A percentile compares a stretch with the other conserved stretches of the same genome.
phyloP scores from a whole-genome alignment of 352 stramenopile genomes.

The Phytophthora citrophthora region DNA sequence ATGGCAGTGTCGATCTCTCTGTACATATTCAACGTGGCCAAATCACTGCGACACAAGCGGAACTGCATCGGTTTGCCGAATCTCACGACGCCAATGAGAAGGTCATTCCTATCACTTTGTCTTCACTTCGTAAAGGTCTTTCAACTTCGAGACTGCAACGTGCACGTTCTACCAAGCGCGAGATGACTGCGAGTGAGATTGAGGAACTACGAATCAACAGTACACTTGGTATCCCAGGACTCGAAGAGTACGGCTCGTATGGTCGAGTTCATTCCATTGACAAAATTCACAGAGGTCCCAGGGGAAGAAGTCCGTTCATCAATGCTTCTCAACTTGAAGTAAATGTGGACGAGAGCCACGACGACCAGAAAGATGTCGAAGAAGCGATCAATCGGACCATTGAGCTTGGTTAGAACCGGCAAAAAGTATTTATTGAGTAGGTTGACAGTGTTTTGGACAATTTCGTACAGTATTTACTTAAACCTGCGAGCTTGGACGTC shows the following conservation, averaged over 20 bases:
- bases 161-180: constrained; percentile 6
- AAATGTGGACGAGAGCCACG: not conserved
- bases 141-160: constrained; percentile 32
- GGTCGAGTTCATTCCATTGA: constrained; percentile 2
- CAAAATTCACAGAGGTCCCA: not conserved
- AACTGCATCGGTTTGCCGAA: constrained; percentile 67
- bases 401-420: not conserved
- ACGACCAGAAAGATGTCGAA: not conserved
- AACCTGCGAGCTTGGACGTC: constrained; percentile 27
- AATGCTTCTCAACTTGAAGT: constrained; percentile 1
- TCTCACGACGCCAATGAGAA: constrained; percentile 69
- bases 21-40: constrained; percentile 61
- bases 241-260: constrained; percentile 16
- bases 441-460: constrained; percentile 32
- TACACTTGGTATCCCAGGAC: constrained; percentile 24
- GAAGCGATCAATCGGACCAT: no score
- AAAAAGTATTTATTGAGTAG: constrained; percentile 35
- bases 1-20: constrained; percentile 51
- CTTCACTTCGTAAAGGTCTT: constrained; percentile 33
- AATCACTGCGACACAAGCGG: constrained; percentile 45
- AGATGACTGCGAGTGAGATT: constrained; percentile 17
- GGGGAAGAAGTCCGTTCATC: not conserved
- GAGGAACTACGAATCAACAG: constrained; percentile 25
- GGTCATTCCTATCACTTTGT: constrained; percentile 66
- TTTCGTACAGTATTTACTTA: constrained; percentile 39